Evolutionary conservation across 164 flowering plant genomes (phyloP), one percentile per base, ranked within the genome.

Genomic region (Magnolia sinica): DNA sequence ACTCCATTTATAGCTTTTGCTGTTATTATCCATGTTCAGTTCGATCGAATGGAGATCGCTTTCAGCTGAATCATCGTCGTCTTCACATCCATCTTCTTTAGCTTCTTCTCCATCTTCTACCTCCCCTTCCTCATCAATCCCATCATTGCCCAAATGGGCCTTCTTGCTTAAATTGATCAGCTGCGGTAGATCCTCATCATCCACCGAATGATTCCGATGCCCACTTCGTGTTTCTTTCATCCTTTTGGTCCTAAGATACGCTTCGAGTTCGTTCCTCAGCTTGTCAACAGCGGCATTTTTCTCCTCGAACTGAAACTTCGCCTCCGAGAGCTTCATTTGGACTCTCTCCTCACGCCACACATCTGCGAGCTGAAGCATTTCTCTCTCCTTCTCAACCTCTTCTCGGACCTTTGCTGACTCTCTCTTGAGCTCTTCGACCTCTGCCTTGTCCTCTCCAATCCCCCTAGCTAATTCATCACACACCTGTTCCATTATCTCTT

Each of bases 1-100:
- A 50, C 80, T 73, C 95, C 89, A 89, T 59, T 83, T 88, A 76
- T 82, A 86, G 87, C 86, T 84, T 77, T 79, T 86, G 78, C 76
- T 83, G 16, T 74, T 77, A 73, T 85, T 87, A 72, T 89, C 90
- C 88, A 89, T 81, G 80, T 91, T 89, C 72, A 92, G 76, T 68
- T 92, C 97, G 20, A 92, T 87, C 2, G 97, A 90, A 81, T 90
- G 97, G 71, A 88, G 89, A 81, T 95, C 98, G 77, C 97, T 89
- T 65, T 90, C 92, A 27, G 84, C 88, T 0, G 89, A 91, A 70
- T 86, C 84, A 7, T 80, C 81, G 51, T 74, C 82, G 37, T 65
- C 72, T 10, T 75, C 88, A 68, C 84, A 88, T 79, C 78, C 87
- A 66, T 66, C 78, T 24, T 81, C 84, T 13, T 65, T 69, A 7